phyloP scores from a whole-genome alignment of 768 basidiomycete genomes.

The Lactarius sp. region DNA sequence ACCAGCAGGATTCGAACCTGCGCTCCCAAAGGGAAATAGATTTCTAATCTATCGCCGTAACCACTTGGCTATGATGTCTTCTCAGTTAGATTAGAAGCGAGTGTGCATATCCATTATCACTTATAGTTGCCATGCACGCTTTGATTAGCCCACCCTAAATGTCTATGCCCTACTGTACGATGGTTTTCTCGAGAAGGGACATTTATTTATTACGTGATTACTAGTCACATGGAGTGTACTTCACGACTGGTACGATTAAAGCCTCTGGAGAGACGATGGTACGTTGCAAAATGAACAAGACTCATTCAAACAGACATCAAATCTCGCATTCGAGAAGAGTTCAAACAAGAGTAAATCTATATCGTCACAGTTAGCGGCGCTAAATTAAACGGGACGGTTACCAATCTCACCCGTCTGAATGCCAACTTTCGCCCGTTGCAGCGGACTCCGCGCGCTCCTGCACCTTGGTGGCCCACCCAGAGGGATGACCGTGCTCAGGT shows the following conservation, averaged over 20 bases:
- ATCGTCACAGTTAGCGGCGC: neutral
- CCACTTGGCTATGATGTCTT: constrained; percentile 69
- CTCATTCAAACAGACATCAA: neutral
- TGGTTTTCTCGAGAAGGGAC: no score
- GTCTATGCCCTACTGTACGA: no score
- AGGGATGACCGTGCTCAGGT: constrained; percentile 55
- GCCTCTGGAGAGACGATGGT: neutral
- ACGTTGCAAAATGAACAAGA: no score
- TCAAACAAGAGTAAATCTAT: constrained; percentile 15
- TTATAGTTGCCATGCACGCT: no score
- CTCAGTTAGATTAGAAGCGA: no score
- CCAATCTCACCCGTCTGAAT: constrained; percentile 43
- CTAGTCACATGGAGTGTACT: neutral
- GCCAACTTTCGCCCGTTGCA: constrained; percentile 45
- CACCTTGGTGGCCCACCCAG: constrained; percentile 65
- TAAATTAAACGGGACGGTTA: neutral
- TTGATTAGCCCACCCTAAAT: no score
- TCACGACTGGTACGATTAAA: neutral
- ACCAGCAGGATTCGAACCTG: constrained; percentile 45
- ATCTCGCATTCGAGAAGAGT: neutral
- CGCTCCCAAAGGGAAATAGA: constrained; percentile 36
- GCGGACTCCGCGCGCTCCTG: constrained; percentile 43
- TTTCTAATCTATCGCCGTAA: constrained; percentile 72
- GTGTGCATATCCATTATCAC: no score
- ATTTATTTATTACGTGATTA: no score